phyloP scores from a whole-genome alignment of 257 asterid genomes.

The Primulina eburnea region DNA sequence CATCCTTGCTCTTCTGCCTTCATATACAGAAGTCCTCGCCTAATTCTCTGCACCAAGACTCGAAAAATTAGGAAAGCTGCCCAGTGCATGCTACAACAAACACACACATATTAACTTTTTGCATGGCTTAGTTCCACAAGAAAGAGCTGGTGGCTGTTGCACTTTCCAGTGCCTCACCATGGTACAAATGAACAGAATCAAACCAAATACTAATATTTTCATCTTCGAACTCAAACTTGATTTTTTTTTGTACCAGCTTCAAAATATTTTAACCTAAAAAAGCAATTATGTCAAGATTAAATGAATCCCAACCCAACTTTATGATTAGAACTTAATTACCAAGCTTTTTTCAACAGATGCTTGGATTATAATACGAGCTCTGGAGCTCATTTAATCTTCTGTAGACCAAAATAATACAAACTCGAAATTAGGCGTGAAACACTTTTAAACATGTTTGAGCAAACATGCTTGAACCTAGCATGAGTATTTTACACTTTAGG shows the following conservation, averaged over 20 bases:
- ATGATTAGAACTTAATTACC: too few relatives aligned
- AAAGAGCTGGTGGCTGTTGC: too few relatives aligned
- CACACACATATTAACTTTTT: background rate
- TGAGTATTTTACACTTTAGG: background rate
- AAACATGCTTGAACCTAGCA: background rate
- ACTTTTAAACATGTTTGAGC: background rate
- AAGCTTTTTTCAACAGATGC: background rate
- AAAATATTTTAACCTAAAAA: too few relatives aligned
- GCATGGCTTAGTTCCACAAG: too few relatives aligned
- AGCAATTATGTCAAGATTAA: too few relatives aligned
- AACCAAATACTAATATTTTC: background rate
- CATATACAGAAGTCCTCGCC: slow-evolving; percentile 69
- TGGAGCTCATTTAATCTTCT: background rate
- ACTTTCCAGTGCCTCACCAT: too few relatives aligned
- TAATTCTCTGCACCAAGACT: slow-evolving; percentile 61
- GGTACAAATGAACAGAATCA: background rate
- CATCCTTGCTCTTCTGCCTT: slow-evolving; percentile 78
- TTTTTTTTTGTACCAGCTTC: background rate
- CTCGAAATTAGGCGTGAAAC: background rate
- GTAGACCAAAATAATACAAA: background rate
- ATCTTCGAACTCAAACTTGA: background rate
- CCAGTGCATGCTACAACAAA: background rate
- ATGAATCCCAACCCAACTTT: background rate
- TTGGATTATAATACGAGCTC: background rate
- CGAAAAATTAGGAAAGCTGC: background rate